These are phyloP conservation scores for Vitis amurensis DNA, from an alignment of 164 flowering plant genomes.

Conservation along the genomic window DNA sequence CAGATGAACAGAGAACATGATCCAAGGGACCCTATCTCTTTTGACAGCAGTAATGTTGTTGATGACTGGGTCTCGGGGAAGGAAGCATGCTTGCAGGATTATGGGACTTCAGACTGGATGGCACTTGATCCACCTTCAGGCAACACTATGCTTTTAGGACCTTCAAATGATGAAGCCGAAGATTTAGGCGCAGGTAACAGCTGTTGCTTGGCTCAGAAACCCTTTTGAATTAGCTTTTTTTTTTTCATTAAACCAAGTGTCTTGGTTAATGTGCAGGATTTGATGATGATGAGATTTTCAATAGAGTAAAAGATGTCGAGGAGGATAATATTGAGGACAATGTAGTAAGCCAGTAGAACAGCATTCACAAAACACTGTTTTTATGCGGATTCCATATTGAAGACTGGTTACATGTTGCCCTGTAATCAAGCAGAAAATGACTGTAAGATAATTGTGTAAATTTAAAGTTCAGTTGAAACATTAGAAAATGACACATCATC, in stretches of 20 bases:
- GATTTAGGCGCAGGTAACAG: constrained; percentile 51
- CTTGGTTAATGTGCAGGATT: constrained; percentile 46
- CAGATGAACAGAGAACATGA: constrained; percentile 33
- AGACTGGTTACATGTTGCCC: not conserved
- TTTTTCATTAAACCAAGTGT: not conserved
- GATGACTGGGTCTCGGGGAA: constrained; percentile 70
- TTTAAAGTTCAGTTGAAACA: not conserved
- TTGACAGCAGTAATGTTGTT: constrained; percentile 29
- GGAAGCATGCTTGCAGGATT: constrained; percentile 38
- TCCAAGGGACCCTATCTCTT: constrained; percentile 53
- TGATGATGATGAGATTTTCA: constrained; percentile 54
- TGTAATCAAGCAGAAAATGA: not conserved
- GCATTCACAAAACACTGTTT: not conserved
- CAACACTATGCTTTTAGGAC: constrained; percentile 29
- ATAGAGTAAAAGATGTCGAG: constrained; percentile 32
- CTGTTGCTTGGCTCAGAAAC: constrained; percentile 1
- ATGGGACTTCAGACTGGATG: constrained; percentile 51
- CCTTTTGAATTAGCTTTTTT: not conserved
- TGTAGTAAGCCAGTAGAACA: constrained; percentile 11
- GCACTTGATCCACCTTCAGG: constrained; percentile 44
- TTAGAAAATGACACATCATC: not conserved
- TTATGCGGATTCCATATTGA: not conserved
- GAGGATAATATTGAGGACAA: constrained; percentile 25
- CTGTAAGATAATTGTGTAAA: not conserved
- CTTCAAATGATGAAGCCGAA: constrained; percentile 42